Conservation (phyloP, 2,329 filamentous ascomycete genomes). For the Hypoxylon sp. region DNA sequence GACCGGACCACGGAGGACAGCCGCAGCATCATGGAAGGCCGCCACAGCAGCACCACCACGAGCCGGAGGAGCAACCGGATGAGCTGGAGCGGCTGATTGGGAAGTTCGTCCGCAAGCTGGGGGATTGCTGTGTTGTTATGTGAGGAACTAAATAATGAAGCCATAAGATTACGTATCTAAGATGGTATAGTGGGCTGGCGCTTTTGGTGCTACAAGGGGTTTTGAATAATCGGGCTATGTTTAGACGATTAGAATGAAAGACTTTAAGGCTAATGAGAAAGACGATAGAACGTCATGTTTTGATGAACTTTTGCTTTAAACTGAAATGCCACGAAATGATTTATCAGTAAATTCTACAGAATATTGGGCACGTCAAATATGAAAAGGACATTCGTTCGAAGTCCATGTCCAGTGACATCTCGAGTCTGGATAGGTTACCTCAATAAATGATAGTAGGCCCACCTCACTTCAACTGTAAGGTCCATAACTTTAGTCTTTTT, state of each 20-base stretch:
- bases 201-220: slow-evolving; percentile 1
- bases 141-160: slow-evolving; percentile 56
- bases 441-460: too few species aligned
- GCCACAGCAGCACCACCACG: slow-evolving; percentile 63
- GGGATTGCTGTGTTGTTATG: slow-evolving; percentile 82
- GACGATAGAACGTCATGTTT: not conserved
- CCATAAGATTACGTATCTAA: not conserved
- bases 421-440: too few species aligned
- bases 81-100: slow-evolving; percentile 73
- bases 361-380: too few species aligned
- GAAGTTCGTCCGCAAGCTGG: slow-evolving; percentile 73
- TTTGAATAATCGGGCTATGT: not conserved
- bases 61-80: slow-evolving; percentile 67
- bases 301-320: not conserved
- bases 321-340: not conserved
- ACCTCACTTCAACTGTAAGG: too few species aligned
- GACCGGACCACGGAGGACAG: slow-evolving; percentile 56
- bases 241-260: slow-evolving; percentile 4
- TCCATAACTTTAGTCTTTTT: too few species aligned
- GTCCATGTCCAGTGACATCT: too few species aligned
- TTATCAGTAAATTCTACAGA: not conserved
- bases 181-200: not conserved
- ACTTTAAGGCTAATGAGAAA: slow-evolving; percentile 9
- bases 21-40: slow-evolving; percentile 56
- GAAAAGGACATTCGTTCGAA: too few species aligned